Percentiles rank a stretch among this genome's conserved stretches.
phyloP scores from a whole-genome alignment of 2,329 filamentous ascomycete species.

The Penicillium aurantiogriseum region DNA sequence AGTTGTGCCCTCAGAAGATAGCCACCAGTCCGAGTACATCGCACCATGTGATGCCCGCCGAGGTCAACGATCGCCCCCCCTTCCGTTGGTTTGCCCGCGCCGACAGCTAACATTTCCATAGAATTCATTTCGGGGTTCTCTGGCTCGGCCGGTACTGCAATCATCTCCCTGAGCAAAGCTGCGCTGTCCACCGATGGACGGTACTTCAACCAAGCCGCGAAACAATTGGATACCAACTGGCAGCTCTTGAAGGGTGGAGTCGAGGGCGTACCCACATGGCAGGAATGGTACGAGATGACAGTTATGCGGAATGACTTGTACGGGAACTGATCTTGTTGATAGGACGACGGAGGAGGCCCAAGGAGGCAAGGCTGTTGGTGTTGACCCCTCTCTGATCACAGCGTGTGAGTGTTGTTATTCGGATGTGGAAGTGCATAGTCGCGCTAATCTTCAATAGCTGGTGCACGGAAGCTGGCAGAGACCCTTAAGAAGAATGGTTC shows the following conservation, averaged over 20 bases:
- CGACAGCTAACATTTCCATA: slow-evolving; percentile 25
- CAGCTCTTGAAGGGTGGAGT: slow-evolving; percentile 85
- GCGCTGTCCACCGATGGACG: slow-evolving; percentile 91
- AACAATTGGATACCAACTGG: slow-evolving; percentile 92
- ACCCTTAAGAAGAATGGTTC: slow-evolving; percentile 83
- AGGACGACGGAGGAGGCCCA: slow-evolving; percentile 77
- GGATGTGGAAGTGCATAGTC: neutral
- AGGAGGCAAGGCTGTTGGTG: slow-evolving; percentile 81
- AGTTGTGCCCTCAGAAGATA: slow-evolving; percentile 97
- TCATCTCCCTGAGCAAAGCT: slow-evolving; percentile 82
- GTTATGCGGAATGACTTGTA: neutral
- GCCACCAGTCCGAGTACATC: slow-evolving; percentile 97
- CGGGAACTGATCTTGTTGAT: slow-evolving; percentile 16
- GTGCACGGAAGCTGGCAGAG: slow-evolving; percentile 73
- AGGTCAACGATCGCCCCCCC: slow-evolving; percentile 46
- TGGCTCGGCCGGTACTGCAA: slow-evolving; percentile 88
- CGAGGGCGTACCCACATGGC: slow-evolving; percentile 93
- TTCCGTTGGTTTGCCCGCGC: slow-evolving; percentile 7
- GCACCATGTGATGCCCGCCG: slow-evolving; percentile 90
- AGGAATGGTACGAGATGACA: slow-evolving; percentile 70
- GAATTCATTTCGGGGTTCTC: slow-evolving; percentile 92
- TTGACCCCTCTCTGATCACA: slow-evolving; percentile 85
- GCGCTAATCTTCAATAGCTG: slow-evolving; percentile 42
- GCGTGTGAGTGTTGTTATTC: slow-evolving; percentile 47
- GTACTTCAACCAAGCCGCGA: slow-evolving; percentile 94